Percentiles rank a stretch among this genome's conserved stretches.
Conservation (phyloP, 2,329 filamentous ascomycete genomes). For the Zasmidium angulare region DNA sequence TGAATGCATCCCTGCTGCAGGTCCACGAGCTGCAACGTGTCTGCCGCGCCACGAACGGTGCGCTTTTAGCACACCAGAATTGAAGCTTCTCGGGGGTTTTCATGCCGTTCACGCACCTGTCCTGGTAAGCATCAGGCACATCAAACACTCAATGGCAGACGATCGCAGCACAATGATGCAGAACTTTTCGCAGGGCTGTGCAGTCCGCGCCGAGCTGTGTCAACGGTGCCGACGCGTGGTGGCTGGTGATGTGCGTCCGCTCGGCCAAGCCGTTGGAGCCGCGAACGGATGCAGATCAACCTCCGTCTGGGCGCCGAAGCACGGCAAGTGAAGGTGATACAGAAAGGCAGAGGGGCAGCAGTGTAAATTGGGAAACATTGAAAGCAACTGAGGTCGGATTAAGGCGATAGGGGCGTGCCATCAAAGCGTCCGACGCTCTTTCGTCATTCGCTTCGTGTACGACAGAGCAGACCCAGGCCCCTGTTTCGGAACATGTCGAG, state of each 20-base stretch:
- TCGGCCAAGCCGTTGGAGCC: background rate
- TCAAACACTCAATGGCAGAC: background rate
- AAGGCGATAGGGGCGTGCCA: background rate
- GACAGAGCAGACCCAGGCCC: background rate
- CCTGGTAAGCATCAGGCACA: background rate
- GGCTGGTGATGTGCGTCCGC: background rate
- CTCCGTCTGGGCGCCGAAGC: background rate
- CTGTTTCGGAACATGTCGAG: background rate
- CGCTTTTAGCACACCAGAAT: background rate
- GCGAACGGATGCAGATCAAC: background rate
- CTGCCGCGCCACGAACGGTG: slow-evolving; percentile 6
- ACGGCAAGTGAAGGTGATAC: background rate
- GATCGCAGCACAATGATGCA: background rate
- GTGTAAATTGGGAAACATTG: background rate
- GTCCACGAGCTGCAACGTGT: slow-evolving; percentile 6
- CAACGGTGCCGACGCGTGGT: background rate
- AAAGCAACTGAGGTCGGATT: background rate
- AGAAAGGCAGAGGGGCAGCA: background rate
- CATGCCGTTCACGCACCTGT: background rate
- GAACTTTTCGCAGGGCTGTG: background rate
- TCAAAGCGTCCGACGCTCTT: background rate
- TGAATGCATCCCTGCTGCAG: background rate
- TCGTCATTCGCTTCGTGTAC: background rate
- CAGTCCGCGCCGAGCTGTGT: background rate
- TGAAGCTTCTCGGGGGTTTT: no score